A percentile compares a stretch with the other conserved stretches of the same genome.
These are phyloP conservation scores for Neurospora terricola DNA, from an alignment of 495 filamentous ascomycete species.

Conservation along the genomic window DNA sequence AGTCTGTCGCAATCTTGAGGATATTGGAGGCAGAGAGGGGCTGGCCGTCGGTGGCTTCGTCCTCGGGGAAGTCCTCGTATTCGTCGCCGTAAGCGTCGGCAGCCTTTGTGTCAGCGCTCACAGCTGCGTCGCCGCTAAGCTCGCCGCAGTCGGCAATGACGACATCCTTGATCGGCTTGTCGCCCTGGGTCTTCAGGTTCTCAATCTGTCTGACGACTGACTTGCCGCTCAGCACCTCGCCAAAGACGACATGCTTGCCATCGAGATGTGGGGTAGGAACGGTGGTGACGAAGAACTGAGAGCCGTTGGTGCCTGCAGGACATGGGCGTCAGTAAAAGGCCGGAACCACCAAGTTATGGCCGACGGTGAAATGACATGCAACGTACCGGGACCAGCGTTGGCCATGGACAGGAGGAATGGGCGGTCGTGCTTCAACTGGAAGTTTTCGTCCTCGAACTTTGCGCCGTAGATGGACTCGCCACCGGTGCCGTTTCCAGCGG, in stretches of 20 bases:
- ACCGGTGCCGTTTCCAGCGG: conserved; percentile 84
- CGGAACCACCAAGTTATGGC: neutral
- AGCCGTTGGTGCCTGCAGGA: conserved; percentile 71
- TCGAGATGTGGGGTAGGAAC: conserved; percentile 89
- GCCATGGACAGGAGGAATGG: conserved; percentile 96
- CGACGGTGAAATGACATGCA: neutral
- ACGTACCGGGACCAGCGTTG: conserved; percentile 85
- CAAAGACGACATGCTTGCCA: conserved; percentile 96
- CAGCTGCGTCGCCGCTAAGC: conserved; percentile 59
- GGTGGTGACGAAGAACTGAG: conserved; percentile 97
- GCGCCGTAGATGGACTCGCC: conserved; percentile 97
- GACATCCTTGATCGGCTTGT: conserved; percentile 69
- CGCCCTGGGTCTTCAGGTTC: conserved; percentile 65
- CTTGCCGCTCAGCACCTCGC: conserved; percentile 88
- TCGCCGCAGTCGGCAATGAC: conserved; percentile 80
- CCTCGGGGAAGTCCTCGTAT: conserved; percentile 95
- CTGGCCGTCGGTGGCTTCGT: conserved; percentile 42
- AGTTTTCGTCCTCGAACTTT: conserved; percentile 98
- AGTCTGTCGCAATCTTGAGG: conserved; percentile 68
- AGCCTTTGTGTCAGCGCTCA: conserved; percentile 47
- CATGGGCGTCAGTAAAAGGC: conserved; percentile 6
- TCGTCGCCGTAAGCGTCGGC: conserved; percentile 78
- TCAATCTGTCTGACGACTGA: conserved; percentile 85
- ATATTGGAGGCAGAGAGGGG: conserved; percentile 53
- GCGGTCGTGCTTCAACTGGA: conserved; percentile 83